Percentiles rank a stretch among this genome's conserved stretches.
These are phyloP conservation scores for Chytriomyces hyalinus DNA, from an alignment of 192 early-diverging fungal genomes.

Conservation along the genomic window DNA sequence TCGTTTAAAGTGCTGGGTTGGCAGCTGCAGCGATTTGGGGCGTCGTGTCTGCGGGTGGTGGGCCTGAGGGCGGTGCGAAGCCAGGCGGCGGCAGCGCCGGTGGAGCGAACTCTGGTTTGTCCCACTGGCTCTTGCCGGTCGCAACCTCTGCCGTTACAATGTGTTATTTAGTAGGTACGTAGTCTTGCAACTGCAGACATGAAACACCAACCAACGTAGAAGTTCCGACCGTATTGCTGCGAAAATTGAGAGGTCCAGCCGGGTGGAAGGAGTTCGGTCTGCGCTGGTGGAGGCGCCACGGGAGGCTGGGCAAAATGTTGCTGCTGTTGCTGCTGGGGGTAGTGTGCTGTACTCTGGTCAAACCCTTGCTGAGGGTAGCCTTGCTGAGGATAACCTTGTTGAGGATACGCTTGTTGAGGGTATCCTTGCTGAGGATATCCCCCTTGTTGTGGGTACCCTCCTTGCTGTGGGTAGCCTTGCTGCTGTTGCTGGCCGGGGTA, in stretches of 20 bases:
- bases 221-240: slow-evolving; percentile 37
- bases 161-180: neutral
- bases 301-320: neutral
- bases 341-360: neutral
- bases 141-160: slow-evolving; percentile 3
- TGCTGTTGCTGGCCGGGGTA: neutral
- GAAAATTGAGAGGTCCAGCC: slow-evolving; percentile 44
- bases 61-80: neutral
- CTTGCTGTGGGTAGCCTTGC: neutral
- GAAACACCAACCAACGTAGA: slow-evolving; percentile 39
- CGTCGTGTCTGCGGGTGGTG: neutral
- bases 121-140: slow-evolving; percentile 30
- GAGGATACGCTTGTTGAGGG: neutral
- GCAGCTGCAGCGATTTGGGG: too few relatives aligned
- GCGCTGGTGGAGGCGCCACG: neutral
- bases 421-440: neutral
- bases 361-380: slow-evolving; percentile 4
- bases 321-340: slow-evolving; percentile 1
- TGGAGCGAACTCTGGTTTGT: slow-evolving; percentile 23
- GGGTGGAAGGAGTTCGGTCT: slow-evolving; percentile 28
- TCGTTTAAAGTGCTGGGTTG: too few relatives aligned
- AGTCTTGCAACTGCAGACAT: too few relatives aligned
- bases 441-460: slow-evolving; percentile 1
- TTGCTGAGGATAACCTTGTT: slow-evolving; percentile 1
- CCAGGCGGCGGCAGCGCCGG: slow-evolving; percentile 23